A percentile compares a stretch with the other conserved stretches of the same genome.
phyloP scores from a whole-genome alignment of 768 basidiomycete species.

The Boletus insuetus region DNA sequence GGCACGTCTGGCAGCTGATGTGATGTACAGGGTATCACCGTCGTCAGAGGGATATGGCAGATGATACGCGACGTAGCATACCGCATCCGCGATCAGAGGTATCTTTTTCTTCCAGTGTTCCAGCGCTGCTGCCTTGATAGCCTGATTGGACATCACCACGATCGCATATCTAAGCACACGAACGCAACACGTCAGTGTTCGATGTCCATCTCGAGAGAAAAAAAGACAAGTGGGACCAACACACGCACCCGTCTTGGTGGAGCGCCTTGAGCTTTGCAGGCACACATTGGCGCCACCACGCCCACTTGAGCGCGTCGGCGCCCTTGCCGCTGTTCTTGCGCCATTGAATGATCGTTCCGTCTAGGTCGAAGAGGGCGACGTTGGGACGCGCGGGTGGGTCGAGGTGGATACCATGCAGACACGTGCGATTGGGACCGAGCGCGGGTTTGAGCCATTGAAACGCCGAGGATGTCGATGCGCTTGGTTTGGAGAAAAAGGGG shows the following conservation, averaged over 20 bases:
- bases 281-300: slow-evolving; percentile 72
- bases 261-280: slow-evolving; percentile 60
- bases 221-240: not conserved
- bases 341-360: slow-evolving; percentile 78
- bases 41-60: not conserved
- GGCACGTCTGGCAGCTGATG: slow-evolving; percentile 68
- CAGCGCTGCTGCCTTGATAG: slow-evolving; percentile 44
- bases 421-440: slow-evolving; percentile 35
- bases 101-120: slow-evolving; percentile 79
- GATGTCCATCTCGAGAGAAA: no score
- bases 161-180: slow-evolving; percentile 53
- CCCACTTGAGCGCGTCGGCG: slow-evolving; percentile 36
- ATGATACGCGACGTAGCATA: slow-evolving; percentile 30
- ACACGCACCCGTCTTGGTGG: slow-evolving; percentile 56
- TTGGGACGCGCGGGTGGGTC: slow-evolving; percentile 41
- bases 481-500: slow-evolving; percentile 39
- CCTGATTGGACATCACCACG: slow-evolving; percentile 83
- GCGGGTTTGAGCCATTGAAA: slow-evolving; percentile 36
- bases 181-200: not conserved
- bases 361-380: slow-evolving; percentile 81
- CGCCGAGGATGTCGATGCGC: not conserved
- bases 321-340: slow-evolving; percentile 34
- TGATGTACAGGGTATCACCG: not conserved
- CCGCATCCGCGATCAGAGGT: slow-evolving; percentile 58
- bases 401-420: slow-evolving; percentile 35